Conservation (phyloP, 2,329 filamentous ascomycete genomes). For the Hymenoscyphus albidus region DNA sequence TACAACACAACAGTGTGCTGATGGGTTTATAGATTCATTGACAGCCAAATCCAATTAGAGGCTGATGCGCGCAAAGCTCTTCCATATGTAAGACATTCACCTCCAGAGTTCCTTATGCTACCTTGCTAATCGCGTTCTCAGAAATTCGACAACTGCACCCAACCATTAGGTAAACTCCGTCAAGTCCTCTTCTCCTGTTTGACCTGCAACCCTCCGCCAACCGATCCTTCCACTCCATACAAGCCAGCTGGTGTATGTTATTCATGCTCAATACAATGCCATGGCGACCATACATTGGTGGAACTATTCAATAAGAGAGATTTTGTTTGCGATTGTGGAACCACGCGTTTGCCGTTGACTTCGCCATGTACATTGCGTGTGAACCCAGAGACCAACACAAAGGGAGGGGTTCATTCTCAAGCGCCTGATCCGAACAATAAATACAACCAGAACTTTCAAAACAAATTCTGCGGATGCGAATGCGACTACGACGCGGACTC, state of each 20-base stretch:
- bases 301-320: conserved; percentile 95
- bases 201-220: conserved; percentile 82
- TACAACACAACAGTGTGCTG: not conserved
- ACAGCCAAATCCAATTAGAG: conserved; percentile 84
- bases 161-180: conserved; percentile 79
- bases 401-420: conserved; percentile 74
- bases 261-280: conserved; percentile 92
- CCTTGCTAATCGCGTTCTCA: conserved; percentile 37
- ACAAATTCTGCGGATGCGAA: conserved; percentile 85
- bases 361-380: conserved; percentile 73
- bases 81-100: conserved; percentile 64
- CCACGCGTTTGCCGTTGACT: conserved; percentile 63
- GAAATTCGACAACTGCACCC: conserved; percentile 93
- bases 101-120: not conserved
- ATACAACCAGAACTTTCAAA: conserved; percentile 95
- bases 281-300: conserved; percentile 90
- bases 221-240: conserved; percentile 58
- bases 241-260: conserved; percentile 86
- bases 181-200: conserved; percentile 90
- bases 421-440: conserved; percentile 68
- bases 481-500: conserved; percentile 83
- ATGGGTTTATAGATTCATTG: conserved; percentile 64
- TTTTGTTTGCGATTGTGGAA: conserved; percentile 96
- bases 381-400: conserved; percentile 68
- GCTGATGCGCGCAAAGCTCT: conserved; percentile 92